Percentiles rank a stretch among this genome's conserved stretches.
Conservation (phyloP, 208 protist species). For the Leishmania aethiopica region DNA sequence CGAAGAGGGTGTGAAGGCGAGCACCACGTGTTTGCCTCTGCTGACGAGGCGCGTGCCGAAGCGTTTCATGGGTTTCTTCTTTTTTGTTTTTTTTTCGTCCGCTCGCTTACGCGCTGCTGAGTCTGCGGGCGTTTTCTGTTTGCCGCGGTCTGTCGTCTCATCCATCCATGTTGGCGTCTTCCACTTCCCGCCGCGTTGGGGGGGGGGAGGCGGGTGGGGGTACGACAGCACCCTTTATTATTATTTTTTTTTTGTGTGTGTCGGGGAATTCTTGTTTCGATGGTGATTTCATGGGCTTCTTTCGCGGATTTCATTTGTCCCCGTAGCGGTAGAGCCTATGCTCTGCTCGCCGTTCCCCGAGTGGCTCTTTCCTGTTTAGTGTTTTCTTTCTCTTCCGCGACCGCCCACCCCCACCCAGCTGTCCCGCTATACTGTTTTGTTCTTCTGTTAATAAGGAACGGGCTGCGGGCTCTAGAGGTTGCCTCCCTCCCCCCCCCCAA, state of each 20-base stretch:
- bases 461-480: background rate
- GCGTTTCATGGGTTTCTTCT: background rate
- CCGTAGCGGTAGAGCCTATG: background rate
- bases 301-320: background rate
- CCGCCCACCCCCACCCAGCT: background rate
- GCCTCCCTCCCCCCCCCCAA: background rate
- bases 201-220: too few species aligned
- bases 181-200: background rate
- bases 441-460: background rate
- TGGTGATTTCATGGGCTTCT: too few species aligned
- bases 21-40: background rate
- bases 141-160: background rate
- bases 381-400: background rate
- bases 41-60: background rate
- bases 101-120: background rate
- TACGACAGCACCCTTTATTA: background rate
- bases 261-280: background rate
- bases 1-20: background rate
- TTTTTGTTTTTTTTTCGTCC: too few species aligned
- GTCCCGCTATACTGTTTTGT: background rate
- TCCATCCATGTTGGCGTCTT: background rate
- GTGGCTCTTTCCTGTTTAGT: background rate
- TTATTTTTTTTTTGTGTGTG: too few species aligned
- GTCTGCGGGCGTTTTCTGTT: background rate
- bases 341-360: background rate